Percentiles rank a stretch among this genome's conserved stretches.
phyloP scores from a whole-genome alignment of 75 land plant genomes.

The Picea glauca region DNA sequence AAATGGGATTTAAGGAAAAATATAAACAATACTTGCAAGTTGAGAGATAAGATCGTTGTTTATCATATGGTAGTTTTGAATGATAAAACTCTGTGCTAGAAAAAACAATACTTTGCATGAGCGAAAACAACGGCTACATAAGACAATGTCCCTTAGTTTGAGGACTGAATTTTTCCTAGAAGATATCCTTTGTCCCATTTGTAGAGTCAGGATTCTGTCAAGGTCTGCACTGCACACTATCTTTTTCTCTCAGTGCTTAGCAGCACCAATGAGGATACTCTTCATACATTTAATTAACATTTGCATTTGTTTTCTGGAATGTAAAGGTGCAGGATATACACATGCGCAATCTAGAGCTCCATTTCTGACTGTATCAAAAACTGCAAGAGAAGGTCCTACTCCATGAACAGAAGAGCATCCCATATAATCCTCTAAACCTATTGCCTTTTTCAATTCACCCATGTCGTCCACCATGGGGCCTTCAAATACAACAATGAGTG shows the following conservation, averaged over 20 bases:
- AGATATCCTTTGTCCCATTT: not conserved
- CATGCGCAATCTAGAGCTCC: constrained; percentile 72
- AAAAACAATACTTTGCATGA: not conserved
- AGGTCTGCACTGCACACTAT: not conserved
- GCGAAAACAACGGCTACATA: not conserved
- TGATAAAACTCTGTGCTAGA: not conserved
- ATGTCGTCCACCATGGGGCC: constrained; percentile 43
- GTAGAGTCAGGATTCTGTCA: not conserved
- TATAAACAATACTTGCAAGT: not conserved
- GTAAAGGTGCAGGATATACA: constrained; percentile 82
- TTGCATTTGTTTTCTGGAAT: constrained; percentile 72
- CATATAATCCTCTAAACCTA: constrained; percentile 65
- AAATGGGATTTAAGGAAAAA: not conserved
- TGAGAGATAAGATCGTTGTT: not conserved
- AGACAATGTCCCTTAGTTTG: not conserved
- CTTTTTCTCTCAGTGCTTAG: not conserved
- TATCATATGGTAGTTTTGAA: not conserved
- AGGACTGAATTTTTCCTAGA: not conserved
- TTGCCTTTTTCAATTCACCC: constrained; percentile 10
- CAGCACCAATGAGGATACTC: constrained; percentile 27
- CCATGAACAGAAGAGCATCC: constrained; percentile 92
- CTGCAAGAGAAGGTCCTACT: constrained; percentile 75
- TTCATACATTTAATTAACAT: constrained; percentile 54
- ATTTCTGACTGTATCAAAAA: constrained; percentile 69
- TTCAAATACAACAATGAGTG: constrained; percentile 72